Percentiles rank a stretch among this genome's conserved stretches.
Conservation (phyloP, 1,284 basidiomycete genomes). For the Wolfiporia cocos region DNA sequence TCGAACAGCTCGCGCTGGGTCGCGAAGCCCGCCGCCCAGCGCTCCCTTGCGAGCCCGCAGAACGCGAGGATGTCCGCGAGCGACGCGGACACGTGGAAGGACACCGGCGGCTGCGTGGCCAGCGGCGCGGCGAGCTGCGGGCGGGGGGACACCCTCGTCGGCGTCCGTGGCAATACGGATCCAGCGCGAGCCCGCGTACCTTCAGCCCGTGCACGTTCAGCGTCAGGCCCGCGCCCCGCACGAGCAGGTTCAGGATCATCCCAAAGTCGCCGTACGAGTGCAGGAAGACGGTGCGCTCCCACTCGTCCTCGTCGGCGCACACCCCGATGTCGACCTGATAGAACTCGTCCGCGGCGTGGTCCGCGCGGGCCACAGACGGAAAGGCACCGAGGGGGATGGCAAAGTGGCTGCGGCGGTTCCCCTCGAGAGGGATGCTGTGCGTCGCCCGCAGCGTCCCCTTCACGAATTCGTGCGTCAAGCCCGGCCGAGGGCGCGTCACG, state of each 20-base stretch:
- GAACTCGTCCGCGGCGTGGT: constrained; percentile 22
- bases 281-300: constrained; percentile 44
- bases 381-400: constrained; percentile 38
- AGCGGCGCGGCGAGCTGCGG: constrained; percentile 17
- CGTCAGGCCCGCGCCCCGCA: constrained; percentile 41
- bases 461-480: constrained; percentile 35
- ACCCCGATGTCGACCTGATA: constrained; percentile 58
- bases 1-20: constrained; percentile 47
- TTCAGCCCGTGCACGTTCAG: constrained; percentile 51
- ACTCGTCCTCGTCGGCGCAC: constrained; percentile 42
- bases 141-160: too few species aligned
- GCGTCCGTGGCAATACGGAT: too few species aligned
- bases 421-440: constrained; percentile 39
- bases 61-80: constrained; percentile 46
- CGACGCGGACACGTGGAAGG: constrained; percentile 29
- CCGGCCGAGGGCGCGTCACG: constrained; percentile 35
- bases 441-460: constrained; percentile 40
- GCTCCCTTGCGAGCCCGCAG: constrained; percentile 46
- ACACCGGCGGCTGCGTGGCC: constrained; percentile 19
- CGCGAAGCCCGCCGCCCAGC: constrained; percentile 46
- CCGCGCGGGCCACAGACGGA: not conserved
- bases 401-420: constrained; percentile 55
- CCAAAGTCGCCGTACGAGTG: constrained; percentile 63
- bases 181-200: constrained; percentile 36
- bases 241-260: constrained; percentile 56